Base-by-base conservation (phyloP, 768 basidiomycete genomes). In the Pleurotus platypus region DNA sequence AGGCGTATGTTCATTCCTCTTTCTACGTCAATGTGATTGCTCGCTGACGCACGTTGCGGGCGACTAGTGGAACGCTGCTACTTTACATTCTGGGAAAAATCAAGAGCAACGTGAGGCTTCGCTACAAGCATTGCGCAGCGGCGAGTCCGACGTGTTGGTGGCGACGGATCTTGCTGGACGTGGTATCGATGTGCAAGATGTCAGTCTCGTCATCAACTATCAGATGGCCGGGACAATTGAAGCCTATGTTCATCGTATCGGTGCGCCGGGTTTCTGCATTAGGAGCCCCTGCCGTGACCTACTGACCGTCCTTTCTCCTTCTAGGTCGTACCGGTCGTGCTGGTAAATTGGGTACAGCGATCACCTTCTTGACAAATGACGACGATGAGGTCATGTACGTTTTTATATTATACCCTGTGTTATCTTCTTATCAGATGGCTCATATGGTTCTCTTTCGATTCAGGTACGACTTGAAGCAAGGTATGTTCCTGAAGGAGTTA, bases 181-280 rank as follows among this genome's bases (percentile, higher is more conserved):
- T 66, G 97, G 97, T 81, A 98, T 98, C 70, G 97, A 99, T 72
- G 96, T 99, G 11, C 92, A 93, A 59, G 94, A 98, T 69, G 97
- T 98, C 59, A 90, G 86, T 59, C 78, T 97, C 50, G 96, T 98
- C 60, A 86, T 98, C 78, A 98, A 98, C 72, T 99, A 86, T 80
- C 93, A 97, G 75, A 98, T 98, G 96, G 85, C 94, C 4, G 85
- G 83, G 64, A 92, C 90, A 18, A 98, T 99, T 72, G 97, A 99
- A 72, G 93, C 89, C 40, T 98, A 97, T 67, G 93, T 98, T 46
- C 96, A 98, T 73, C 89, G 96, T 70, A 98, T 99, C 65, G 97
- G 96, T 92, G 66, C 55, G 86, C 69, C 57, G 56, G 53, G 18
- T 22, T 58, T 57, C 72, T 18, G 47, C 57, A 42, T 58, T 54